Percentiles rank a stretch among this genome's conserved stretches.
Evolutionary conservation across 139 green algal genomes (phyloP).

Genomic region (Trebouxia sp.): DNA sequence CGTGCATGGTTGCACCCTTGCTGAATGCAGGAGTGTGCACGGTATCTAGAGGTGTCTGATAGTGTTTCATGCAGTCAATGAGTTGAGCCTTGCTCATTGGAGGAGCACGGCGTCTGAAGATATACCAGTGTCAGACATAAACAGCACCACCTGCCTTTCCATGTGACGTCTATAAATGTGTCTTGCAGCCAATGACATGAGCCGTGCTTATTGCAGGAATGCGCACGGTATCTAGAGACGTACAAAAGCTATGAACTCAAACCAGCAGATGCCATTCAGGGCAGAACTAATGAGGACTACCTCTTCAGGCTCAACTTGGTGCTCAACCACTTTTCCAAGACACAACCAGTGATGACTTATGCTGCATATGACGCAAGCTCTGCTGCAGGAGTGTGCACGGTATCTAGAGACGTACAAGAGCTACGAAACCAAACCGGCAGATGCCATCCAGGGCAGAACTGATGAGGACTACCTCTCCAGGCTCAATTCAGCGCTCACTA

Average conservation of each 20-base stretch:
- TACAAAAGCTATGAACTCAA: conserved; percentile 93
- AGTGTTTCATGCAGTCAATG: too few relatives aligned
- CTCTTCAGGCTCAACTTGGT: conserved; percentile 63
- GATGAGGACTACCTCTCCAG: conserved; percentile 83
- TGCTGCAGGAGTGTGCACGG: conserved; percentile 79
- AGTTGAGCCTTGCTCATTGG: too few relatives aligned
- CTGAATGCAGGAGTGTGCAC: conserved; percentile 89
- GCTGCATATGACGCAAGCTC: not conserved
- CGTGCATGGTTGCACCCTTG: too few relatives aligned
- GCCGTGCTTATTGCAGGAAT: too few relatives aligned
- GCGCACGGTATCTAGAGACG: conserved; percentile 90
- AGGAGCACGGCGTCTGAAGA: too few relatives aligned
- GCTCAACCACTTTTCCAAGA: too few relatives aligned
- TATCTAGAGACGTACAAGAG: conserved; percentile 94
- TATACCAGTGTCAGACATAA: too few relatives aligned
- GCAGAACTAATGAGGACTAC: conserved; percentile 78
- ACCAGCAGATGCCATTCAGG: conserved; percentile 78
- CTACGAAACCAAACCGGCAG: conserved; percentile 90
- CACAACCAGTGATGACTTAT: too few relatives aligned
- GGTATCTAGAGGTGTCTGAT: conserved; percentile 93
- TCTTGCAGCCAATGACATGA: too few relatives aligned
- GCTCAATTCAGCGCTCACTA: conserved; percentile 68
- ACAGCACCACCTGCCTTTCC: too few relatives aligned
- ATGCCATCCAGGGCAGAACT: conserved; percentile 66
- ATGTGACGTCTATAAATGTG: too few relatives aligned